phyloP scores from a whole-genome alignment of 2,329 filamentous ascomycete species.

The Paraphoma sp. region DNA sequence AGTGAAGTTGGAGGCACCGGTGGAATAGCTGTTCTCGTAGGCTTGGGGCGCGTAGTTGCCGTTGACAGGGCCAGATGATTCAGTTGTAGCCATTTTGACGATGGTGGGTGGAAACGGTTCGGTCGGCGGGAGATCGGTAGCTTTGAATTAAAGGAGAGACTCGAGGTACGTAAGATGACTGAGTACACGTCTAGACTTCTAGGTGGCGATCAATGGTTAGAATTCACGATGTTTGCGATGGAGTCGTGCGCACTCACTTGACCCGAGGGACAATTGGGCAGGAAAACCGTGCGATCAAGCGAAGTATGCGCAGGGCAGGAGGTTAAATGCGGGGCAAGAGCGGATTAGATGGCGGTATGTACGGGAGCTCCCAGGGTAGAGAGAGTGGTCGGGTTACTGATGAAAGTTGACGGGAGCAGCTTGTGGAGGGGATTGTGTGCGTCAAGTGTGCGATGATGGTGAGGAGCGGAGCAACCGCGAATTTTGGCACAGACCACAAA shows the following conservation, averaged over 20 bases:
- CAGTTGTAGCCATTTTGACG: constrained; percentile 44
- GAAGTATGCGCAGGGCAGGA: constrained; percentile 3
- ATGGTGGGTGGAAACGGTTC: constrained; percentile 13
- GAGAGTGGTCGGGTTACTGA: constrained; percentile 17
- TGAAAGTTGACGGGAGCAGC: constrained; percentile 6
- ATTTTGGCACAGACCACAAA: not conserved
- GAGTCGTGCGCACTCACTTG: constrained; percentile 20
- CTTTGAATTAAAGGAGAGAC: not conserved
- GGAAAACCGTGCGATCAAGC: constrained; percentile 13
- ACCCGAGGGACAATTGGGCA: constrained; percentile 14
- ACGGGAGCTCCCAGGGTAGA: constrained; percentile 15
- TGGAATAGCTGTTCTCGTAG: constrained; percentile 50
- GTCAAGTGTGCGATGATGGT: not conserved
- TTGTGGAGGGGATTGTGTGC: constrained; percentile 2
- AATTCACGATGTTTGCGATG: not conserved
- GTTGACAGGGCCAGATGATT: constrained; percentile 51
- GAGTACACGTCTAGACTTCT: constrained; percentile 2
- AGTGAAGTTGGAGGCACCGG: constrained; percentile 35
- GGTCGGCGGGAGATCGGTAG: constrained; percentile 7
- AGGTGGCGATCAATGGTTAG: constrained; percentile 3
- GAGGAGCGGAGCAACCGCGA: not conserved
- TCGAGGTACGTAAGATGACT: not conserved
- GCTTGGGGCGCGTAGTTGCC: constrained; percentile 55
- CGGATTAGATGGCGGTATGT: constrained; percentile 24
- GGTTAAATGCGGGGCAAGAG: constrained; percentile 7